Conservation (phyloP, 2,329 filamentous ascomycete genomes). For the Phyllosticta citriasiana region DNA sequence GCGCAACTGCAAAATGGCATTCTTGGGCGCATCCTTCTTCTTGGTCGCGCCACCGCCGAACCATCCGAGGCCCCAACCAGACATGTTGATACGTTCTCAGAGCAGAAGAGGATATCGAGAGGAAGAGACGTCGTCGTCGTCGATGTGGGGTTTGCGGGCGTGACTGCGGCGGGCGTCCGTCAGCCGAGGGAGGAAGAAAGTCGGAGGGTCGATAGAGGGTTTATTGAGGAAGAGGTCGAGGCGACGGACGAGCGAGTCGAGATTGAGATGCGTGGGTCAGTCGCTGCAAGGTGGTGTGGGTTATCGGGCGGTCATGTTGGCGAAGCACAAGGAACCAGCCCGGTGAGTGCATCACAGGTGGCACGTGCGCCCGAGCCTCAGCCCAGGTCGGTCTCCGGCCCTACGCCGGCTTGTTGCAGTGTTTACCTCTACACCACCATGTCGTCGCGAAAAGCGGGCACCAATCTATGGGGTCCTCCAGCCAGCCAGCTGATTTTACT, state of each 20-base stretch:
- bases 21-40: slow-evolving; percentile 90
- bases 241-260: slow-evolving; percentile 2
- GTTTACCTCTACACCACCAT: not conserved
- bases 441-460: slow-evolving; percentile 22
- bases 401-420: too few species aligned
- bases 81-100: slow-evolving; percentile 17
- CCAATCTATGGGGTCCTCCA: slow-evolving; percentile 34
- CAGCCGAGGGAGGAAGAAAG: not conserved
- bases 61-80: slow-evolving; percentile 54
- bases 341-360: not conserved
- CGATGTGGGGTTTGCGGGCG: not conserved
- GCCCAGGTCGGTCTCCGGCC: not conserved
- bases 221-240: not conserved
- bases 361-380: slow-evolving; percentile 10
- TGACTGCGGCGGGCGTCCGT: not conserved
- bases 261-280: not conserved
- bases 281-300: not conserved
- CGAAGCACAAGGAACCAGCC: slow-evolving; percentile 10
- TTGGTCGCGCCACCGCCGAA: slow-evolving; percentile 81
- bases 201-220: not conserved
- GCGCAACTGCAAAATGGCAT: slow-evolving; percentile 82
- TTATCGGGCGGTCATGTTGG: not conserved
- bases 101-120: not conserved
- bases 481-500: slow-evolving; percentile 44
- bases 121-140: too few species aligned